Percentiles rank a stretch among this genome's conserved stretches.
Conservation (phyloP, 768 basidiomycete species). For the Astraeus odoratus region DNA sequence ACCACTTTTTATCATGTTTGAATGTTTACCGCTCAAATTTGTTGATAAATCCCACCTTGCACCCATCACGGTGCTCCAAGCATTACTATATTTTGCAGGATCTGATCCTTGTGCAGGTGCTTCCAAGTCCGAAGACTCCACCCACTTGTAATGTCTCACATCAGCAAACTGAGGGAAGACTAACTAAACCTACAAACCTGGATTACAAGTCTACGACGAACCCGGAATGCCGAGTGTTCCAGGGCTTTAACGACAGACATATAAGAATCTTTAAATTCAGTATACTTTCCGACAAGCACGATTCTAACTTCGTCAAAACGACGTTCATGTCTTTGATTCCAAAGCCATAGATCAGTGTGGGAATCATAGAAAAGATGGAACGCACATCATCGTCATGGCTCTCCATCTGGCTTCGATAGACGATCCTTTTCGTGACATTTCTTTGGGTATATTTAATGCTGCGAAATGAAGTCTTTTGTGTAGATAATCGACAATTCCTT, state of each 20-base stretch:
- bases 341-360: neutral
- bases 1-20: slow-evolving; percentile 44
- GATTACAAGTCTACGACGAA: slow-evolving; percentile 75
- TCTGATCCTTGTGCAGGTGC: slow-evolving; percentile 65
- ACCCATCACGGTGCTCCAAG: slow-evolving; percentile 87
- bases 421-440: slow-evolving; percentile 54
- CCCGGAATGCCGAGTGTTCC: slow-evolving; percentile 93
- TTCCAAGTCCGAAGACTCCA: slow-evolving; percentile 91
- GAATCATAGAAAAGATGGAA: neutral
- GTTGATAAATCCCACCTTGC: slow-evolving; percentile 54
- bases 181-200: slow-evolving; percentile 45
- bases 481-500: slow-evolving; percentile 87
- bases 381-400: slow-evolving; percentile 71
- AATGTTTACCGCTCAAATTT: neutral
- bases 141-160: slow-evolving; percentile 59
- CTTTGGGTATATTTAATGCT: slow-evolving; percentile 43
- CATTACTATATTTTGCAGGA: slow-evolving; percentile 90
- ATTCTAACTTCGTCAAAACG: slow-evolving; percentile 85
- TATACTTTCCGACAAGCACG: slow-evolving; percentile 96
- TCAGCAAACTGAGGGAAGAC: neutral
- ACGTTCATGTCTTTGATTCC: slow-evolving; percentile 74
- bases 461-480: slow-evolving; percentile 73
- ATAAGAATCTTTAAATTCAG: slow-evolving; percentile 93
- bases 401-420: slow-evolving; percentile 74
- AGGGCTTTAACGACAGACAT: slow-evolving; percentile 97